These are phyloP conservation scores for Anthracocystis walkeri DNA, from an alignment of 1,284 basidiomycete genomes.

Conservation along the genomic window DNA sequence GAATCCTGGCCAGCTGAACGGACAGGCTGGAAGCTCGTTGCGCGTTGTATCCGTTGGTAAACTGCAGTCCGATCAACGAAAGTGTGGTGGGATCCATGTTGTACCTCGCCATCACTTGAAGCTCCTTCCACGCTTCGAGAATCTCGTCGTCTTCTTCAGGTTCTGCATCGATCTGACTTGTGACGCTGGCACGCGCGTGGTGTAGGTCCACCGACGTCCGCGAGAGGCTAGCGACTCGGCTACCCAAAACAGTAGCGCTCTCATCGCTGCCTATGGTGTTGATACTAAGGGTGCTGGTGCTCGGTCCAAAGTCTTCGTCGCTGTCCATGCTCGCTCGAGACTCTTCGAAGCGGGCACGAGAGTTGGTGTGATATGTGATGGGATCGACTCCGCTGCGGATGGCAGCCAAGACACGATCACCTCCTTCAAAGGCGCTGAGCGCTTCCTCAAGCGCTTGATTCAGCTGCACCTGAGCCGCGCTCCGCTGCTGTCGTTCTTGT, in stretches of 20 bases:
- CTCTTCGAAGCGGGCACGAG: constrained; percentile 1
- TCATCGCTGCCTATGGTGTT: constrained; percentile 51
- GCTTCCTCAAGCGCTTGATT: constrained; percentile 49
- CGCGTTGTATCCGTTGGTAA: constrained; percentile 24
- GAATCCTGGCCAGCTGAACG: constrained; percentile 3
- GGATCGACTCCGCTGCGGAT: constrained; percentile 19
- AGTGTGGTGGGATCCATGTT: constrained; percentile 61
- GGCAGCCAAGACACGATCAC: constrained; percentile 35
- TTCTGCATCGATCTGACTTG: constrained; percentile 6
- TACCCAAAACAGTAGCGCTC: constrained; percentile 48
- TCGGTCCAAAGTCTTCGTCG: constrained; percentile 44
- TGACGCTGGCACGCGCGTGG: constrained; percentile 9
- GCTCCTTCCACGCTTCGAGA: constrained; percentile 40
- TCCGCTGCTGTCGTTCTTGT: constrained; percentile 26
- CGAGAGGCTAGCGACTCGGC: constrained; percentile 35
- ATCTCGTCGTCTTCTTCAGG: constrained; percentile 43
- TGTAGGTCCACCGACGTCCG: constrained; percentile 25
- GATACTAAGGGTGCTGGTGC: constrained; percentile 49
- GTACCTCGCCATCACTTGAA: constrained; percentile 42
- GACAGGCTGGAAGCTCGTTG: constrained; percentile 8
- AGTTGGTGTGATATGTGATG: background rate
- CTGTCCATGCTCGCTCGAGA: constrained; percentile 34
- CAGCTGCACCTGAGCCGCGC: constrained; percentile 41
- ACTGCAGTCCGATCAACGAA: constrained; percentile 54
- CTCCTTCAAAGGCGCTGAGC: constrained; percentile 33